phyloP scores from a whole-genome alignment of 495 filamentous ascomycete genomes.

The Mycothermus thermophilus region DNA sequence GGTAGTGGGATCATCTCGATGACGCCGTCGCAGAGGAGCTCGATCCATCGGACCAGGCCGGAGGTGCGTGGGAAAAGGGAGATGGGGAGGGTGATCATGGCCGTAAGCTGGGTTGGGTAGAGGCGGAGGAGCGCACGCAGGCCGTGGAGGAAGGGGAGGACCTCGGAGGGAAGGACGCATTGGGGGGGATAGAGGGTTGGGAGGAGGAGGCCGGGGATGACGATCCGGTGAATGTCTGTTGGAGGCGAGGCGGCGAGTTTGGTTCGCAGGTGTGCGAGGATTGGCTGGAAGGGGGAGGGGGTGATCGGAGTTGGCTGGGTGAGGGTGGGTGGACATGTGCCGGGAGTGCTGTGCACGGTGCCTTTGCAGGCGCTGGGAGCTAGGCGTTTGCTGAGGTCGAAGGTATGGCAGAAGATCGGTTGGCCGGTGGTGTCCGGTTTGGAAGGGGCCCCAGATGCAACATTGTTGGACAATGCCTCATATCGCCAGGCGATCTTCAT shows the following conservation, averaged over 20 bases:
- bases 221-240: constrained; percentile 59
- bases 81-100: constrained; percentile 64
- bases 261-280: constrained; percentile 46
- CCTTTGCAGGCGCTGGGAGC: constrained; percentile 37
- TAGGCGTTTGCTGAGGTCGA: constrained; percentile 80
- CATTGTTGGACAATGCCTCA: constrained; percentile 56
- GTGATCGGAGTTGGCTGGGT: constrained; percentile 3
- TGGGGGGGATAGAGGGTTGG: constrained; percentile 65
- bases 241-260: constrained; percentile 44
- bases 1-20: constrained; percentile 80
- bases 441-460: constrained; percentile 38
- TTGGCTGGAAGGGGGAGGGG: constrained; percentile 46
- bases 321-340: constrained; percentile 20
- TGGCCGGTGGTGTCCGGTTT: constrained; percentile 31
- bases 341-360: constrained; percentile 29
- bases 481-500: constrained; percentile 99
- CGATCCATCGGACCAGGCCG: constrained; percentile 76
- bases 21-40: constrained; percentile 73
- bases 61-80: constrained; percentile 66
- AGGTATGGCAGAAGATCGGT: constrained; percentile 70
- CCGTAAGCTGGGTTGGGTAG: constrained; percentile 51
- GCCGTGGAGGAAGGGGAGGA: constrained; percentile 74
- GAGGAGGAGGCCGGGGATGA: constrained; percentile 71
- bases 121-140: constrained; percentile 60
- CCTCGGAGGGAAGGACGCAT: constrained; percentile 49